Evolutionary conservation across 176 grass and related monocot species (phyloP), one percentile per base, ranked within the genome.

Genomic region (Oryza glumipatula): DNA sequence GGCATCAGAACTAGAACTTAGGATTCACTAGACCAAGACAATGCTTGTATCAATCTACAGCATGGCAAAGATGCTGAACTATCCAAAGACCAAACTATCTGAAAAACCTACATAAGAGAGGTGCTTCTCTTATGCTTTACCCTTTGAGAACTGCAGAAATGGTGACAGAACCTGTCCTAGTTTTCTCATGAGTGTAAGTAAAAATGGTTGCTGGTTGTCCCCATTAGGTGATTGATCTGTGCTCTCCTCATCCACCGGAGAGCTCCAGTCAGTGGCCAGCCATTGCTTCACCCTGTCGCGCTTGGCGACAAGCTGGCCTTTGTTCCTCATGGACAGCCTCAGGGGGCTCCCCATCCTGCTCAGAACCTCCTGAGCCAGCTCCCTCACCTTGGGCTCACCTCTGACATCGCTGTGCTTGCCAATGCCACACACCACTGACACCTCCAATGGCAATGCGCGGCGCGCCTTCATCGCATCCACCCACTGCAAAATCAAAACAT

Each of bases 401-500:
- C 85, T 41, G 56, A 82, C 77, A 65, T 90, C 74, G 28, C 93
- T 98, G 72, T 98, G 93, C 75, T 96, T 98, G 9, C 96, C 91
- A 7, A 90, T 79, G 16, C 91, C 93, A 4, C 88, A 94, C 51
- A 98, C 89, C 15, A 98, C 83, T 9, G 81, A 94, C 35, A 94
- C 89, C 69, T 98, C 93, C 65, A 88, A 67, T 47, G 88, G 89
- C 5, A 96, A 32, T 0, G 44, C 11, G 0, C 76, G 47, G 1
- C 70, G 48, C 24, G 11, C 73, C 73, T 80, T 94, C 15, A 95
- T 19, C 6, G 80, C 63, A 35, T 88, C 86, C 82, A 94, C 88
- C 93, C 89, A 98, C 74, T 95, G 91, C 26, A 98, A 81, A 78
- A 98, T 85, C 72, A 95, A 66, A 22, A 98, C 86, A 85, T 90